Conservation (phyloP, 1,284 basidiomycete genomes). For the Ceraceosorus guamensis region DNA sequence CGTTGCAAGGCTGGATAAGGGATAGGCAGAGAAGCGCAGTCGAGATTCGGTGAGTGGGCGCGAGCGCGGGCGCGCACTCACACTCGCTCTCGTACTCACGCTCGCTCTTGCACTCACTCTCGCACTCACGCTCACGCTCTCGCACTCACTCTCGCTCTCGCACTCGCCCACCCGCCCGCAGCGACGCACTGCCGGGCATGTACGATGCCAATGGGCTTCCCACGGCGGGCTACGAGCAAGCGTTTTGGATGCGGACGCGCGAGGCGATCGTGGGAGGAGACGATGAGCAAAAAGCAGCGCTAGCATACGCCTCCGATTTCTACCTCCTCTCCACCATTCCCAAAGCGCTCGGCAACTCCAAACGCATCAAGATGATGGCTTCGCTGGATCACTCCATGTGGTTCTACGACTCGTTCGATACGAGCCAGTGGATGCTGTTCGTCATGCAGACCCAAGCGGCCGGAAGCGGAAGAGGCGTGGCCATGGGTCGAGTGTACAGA, state of each 20-base stretch:
- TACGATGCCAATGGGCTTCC: conserved; percentile 33
- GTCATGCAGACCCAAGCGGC: conserved; percentile 44
- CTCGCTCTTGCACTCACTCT: conserved; percentile 17
- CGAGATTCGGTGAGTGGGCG: conserved; percentile 27
- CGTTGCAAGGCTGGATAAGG: conserved; percentile 25
- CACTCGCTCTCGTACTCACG: not conserved
- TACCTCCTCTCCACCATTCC: conserved; percentile 36
- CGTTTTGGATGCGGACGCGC: conserved; percentile 42
- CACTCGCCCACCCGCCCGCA: not conserved
- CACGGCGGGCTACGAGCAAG: conserved; percentile 36
- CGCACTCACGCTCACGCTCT: conserved; percentile 39
- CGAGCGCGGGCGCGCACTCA: not conserved
- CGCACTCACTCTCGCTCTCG: not conserved
- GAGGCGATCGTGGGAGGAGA: conserved; percentile 19
- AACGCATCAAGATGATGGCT: conserved; percentile 43
- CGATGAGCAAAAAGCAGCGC: conserved; percentile 39
- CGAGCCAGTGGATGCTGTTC: conserved; percentile 42
- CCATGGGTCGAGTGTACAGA: conserved; percentile 36
- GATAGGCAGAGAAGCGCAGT: conserved; percentile 34
- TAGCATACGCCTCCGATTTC: conserved; percentile 41
- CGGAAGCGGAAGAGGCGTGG: conserved; percentile 38
- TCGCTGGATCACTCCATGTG: conserved; percentile 43
- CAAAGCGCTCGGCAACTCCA: conserved; percentile 29
- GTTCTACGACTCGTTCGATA: conserved; percentile 40
- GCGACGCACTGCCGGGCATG: conserved; percentile 37